Evolutionary conservation across 352 stramenopile genomes (phyloP).

Genomic region (Stephanocyclus meneghinianus): DNA sequence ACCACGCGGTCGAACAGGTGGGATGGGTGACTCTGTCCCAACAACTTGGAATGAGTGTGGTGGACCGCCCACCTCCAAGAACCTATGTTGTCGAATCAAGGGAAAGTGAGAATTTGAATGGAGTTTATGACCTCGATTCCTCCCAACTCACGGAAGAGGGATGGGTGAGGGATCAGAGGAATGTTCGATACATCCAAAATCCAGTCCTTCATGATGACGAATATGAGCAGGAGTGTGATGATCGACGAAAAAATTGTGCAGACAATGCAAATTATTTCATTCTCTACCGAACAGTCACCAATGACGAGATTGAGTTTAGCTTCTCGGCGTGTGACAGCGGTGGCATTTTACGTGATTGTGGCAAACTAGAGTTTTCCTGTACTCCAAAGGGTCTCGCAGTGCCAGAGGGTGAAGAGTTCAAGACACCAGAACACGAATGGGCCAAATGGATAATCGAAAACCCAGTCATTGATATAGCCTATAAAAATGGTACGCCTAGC

Average conservation of each 20-base stretch:
- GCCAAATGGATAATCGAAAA: conserved; percentile 82
- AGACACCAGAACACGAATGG: conserved; percentile 79
- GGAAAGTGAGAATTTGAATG: neutral
- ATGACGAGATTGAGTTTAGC: neutral
- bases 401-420: conserved; percentile 65
- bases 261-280: neutral
- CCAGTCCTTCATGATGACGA: neutral
- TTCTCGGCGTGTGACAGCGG: neutral
- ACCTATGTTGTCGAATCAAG: neutral
- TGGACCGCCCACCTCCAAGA: neutral
- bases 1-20: neutral
- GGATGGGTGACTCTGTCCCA: neutral
- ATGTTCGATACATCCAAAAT: conserved; percentile 6
- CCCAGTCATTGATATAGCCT: conserved; percentile 73
- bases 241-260: conserved; percentile 12
- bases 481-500: conserved; percentile 69
- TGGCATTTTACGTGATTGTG: neutral
- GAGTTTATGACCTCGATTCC: neutral
- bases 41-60: neutral
- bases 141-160: neutral
- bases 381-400: conserved; percentile 63
- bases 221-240: neutral
- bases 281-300: neutral
- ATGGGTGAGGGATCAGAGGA: conserved; percentile 25
- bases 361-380: neutral